Evolutionary conservation across 2,329 filamentous ascomycete genomes (phyloP).

Genomic region (Diaporthe aspalathi): DNA sequence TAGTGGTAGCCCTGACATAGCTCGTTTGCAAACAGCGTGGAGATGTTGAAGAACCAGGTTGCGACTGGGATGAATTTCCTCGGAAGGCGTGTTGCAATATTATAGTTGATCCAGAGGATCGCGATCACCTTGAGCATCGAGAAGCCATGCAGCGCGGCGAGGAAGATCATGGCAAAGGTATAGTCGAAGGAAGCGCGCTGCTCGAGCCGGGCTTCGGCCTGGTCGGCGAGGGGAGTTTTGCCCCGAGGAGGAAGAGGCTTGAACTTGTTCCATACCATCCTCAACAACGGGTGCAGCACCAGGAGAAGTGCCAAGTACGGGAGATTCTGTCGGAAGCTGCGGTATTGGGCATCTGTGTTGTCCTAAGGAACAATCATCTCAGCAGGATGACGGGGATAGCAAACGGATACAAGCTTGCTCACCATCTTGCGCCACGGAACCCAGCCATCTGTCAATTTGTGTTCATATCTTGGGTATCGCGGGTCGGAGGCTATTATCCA

Average conservation of each 20-base stretch:
- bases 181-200: slow-evolving; percentile 86
- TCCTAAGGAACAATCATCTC: slow-evolving; percentile 69
- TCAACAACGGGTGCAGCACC: slow-evolving; percentile 81
- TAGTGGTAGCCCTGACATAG: slow-evolving; percentile 82
- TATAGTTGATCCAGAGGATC: slow-evolving; percentile 86
- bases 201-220: slow-evolving; percentile 68
- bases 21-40: slow-evolving; percentile 90
- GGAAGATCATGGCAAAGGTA: slow-evolving; percentile 81
- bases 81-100: slow-evolving; percentile 78
- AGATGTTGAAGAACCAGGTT: slow-evolving; percentile 93
- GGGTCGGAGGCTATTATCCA: slow-evolving; percentile 76
- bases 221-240: slow-evolving; percentile 49
- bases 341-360: slow-evolving; percentile 89
- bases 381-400: not conserved
- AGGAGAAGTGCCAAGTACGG: slow-evolving; percentile 82
- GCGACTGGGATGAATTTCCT: slow-evolving; percentile 75
- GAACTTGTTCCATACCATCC: slow-evolving; percentile 75
- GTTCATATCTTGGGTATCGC: slow-evolving; percentile 79
- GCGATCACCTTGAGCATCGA: slow-evolving; percentile 84
- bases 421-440: slow-evolving; percentile 91
- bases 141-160: slow-evolving; percentile 84
- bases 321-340: slow-evolving; percentile 85
- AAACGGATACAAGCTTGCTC: slow-evolving; percentile 48
- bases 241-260: slow-evolving; percentile 48
- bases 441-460: slow-evolving; percentile 84